Evolutionary conservation across 805 yeast species (phyloP).

Genomic region (Cyberlindnera maclurae): DNA sequence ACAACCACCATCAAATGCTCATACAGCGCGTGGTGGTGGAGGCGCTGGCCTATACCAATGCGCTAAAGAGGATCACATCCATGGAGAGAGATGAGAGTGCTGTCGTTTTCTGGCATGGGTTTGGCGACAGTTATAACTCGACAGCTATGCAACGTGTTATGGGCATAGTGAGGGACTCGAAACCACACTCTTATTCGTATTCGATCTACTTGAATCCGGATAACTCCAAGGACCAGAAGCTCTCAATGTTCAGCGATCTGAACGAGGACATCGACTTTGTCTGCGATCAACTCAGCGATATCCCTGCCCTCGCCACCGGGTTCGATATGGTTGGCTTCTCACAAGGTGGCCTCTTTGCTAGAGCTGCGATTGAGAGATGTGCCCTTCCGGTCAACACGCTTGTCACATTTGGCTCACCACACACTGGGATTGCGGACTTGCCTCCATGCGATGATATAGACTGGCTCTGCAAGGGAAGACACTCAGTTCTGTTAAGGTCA

Average conservation of each 20-base stretch:
- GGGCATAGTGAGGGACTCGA: constrained; percentile 32
- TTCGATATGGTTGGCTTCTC: constrained; percentile 75
- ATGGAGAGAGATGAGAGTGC: constrained; percentile 27
- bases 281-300: constrained; percentile 43
- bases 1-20: constrained; percentile 10
- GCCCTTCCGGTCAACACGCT: constrained; percentile 38
- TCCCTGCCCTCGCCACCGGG: constrained; percentile 43
- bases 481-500: constrained; percentile 39
- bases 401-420: constrained; percentile 78
- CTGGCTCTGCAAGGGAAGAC: constrained; percentile 53
- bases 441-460: constrained; percentile 50
- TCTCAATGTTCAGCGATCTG: constrained; percentile 53
- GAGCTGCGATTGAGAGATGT: constrained; percentile 61
- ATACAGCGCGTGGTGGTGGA: constrained; percentile 12
- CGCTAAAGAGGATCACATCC: constrained; percentile 12
- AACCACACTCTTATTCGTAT: constrained; percentile 48
- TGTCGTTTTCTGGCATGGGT: constrained; percentile 77
- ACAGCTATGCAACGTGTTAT: constrained; percentile 44
- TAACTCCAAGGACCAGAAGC: constrained; percentile 44
- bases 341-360: constrained; percentile 77
- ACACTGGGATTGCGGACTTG: constrained; percentile 64
- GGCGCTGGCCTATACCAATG: constrained; percentile 14
- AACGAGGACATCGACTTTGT: constrained; percentile 46
- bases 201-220: constrained; percentile 46
- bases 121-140: constrained; percentile 70